Percentiles rank a stretch among this genome's conserved stretches.
Evolutionary conservation across 352 stramenopile genomes (phyloP).

Genomic region (Pythium monospermum): DNA sequence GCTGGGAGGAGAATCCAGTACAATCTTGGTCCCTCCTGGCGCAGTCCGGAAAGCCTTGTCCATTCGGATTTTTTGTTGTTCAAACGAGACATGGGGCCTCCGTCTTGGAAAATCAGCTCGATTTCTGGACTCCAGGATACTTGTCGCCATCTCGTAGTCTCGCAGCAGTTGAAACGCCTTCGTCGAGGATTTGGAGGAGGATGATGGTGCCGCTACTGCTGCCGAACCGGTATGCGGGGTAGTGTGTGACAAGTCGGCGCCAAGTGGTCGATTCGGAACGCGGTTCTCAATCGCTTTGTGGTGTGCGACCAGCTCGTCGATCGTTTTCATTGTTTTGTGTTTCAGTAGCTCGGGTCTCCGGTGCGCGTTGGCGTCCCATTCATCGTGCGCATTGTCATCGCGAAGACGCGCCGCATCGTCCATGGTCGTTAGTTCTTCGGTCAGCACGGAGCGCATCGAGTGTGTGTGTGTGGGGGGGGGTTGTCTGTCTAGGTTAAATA

Average conservation of each 20-base stretch:
- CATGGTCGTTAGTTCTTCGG: constrained; percentile 3
- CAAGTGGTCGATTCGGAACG: constrained; percentile 1
- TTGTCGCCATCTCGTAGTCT: constrained; percentile 43
- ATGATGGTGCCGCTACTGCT: constrained; percentile 3
- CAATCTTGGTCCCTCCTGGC: constrained; percentile 35
- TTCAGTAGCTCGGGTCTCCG: constrained; percentile 19
- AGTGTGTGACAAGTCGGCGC: background rate
- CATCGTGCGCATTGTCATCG: background rate
- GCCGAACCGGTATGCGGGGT: background rate
- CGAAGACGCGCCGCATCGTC: constrained; percentile 4
- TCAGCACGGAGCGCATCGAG: constrained; percentile 17
- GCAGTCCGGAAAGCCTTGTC: constrained; percentile 55
- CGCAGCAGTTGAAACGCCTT: constrained; percentile 15
- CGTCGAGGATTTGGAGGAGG: background rate
- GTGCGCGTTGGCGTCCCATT: background rate
- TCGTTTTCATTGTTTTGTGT: constrained; percentile 23
- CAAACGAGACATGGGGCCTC: constrained; percentile 43
- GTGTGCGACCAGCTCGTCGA: constrained; percentile 11
- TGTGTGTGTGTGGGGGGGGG: too few relatives aligned
- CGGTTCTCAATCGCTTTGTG: constrained; percentile 10
- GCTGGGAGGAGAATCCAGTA: too few relatives aligned
- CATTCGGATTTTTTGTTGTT: constrained; percentile 40
- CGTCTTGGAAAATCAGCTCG: constrained; percentile 45
- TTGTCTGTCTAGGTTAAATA: too few relatives aligned
- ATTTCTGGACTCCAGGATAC: constrained; percentile 30